Conservation (phyloP, 768 basidiomycete species). For the Pleurotus sapidus region DNA sequence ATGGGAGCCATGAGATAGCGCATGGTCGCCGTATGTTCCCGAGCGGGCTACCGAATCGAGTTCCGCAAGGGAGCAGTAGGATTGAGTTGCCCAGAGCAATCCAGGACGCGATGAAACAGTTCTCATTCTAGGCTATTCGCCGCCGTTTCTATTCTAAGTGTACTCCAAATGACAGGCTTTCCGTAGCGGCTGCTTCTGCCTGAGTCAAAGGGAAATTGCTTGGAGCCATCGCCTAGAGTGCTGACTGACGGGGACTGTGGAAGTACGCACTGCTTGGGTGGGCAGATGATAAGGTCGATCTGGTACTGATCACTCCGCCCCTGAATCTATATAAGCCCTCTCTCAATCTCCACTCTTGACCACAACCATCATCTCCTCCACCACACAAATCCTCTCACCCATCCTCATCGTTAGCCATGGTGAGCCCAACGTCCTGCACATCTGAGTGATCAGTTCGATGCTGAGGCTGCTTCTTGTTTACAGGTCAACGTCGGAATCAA, state of each 20-base stretch:
- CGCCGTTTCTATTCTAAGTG: not conserved
- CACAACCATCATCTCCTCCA: not conserved
- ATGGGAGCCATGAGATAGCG: not conserved
- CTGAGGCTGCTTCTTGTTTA: not conserved
- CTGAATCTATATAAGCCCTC: conserved; percentile 1
- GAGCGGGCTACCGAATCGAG: conserved; percentile 3
- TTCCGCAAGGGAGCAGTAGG: not conserved
- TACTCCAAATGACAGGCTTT: too few species aligned
- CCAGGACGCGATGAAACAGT: not conserved
- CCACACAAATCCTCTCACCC: not conserved
- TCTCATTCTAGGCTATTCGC: not conserved
- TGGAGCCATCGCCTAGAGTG: not conserved
- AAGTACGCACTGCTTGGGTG: not conserved
- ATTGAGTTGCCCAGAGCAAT: conserved; percentile 4
- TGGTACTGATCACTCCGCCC: conserved; percentile 1
- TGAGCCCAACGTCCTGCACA: not conserved
- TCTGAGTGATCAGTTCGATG: too few species aligned
- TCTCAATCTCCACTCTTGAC: conserved; percentile 8
- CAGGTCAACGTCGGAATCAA: conserved; percentile 94
- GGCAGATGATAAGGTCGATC: conserved; percentile 6
- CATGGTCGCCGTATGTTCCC: not conserved
- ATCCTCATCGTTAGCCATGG: conserved; percentile 8
- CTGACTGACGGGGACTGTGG: not conserved
- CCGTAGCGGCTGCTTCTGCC: too few species aligned
- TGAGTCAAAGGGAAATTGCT: too few species aligned